A percentile compares a stretch with the other conserved stretches of the same genome.
These are phyloP conservation scores for Sugiyamaella marilandica DNA, from an alignment of 805 yeast species.

Conservation along the genomic window DNA sequence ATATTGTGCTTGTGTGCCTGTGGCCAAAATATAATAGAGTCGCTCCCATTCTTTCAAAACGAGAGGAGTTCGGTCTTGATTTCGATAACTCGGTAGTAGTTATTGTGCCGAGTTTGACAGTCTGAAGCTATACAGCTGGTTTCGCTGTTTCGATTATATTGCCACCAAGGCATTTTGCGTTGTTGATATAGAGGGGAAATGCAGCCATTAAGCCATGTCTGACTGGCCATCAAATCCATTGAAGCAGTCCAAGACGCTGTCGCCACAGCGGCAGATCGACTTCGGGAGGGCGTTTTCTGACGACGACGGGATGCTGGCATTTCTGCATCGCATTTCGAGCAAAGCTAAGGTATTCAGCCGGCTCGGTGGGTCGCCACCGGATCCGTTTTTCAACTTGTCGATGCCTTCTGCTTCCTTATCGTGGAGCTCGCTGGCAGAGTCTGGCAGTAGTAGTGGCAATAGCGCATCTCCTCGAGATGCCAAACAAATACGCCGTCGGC, in stretches of 20 bases:
- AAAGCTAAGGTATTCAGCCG: background rate
- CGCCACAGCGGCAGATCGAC: background rate
- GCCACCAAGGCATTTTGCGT: background rate
- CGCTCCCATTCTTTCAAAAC: too few relatives aligned
- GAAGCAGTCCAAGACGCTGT: background rate
- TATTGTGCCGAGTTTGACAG: background rate
- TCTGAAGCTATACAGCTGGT: background rate
- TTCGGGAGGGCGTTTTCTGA: background rate
- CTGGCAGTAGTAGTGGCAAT: background rate
- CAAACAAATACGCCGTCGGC: background rate
- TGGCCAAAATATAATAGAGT: too few relatives aligned
- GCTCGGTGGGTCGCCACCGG: slow-evolving; percentile 3
- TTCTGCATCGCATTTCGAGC: slow-evolving; percentile 8
- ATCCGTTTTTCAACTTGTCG: background rate
- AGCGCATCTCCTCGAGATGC: background rate
- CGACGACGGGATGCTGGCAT: slow-evolving; percentile 4
- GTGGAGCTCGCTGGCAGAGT: background rate
- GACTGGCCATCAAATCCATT: slow-evolving; percentile 1
- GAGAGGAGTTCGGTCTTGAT: background rate
- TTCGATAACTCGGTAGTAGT: background rate
- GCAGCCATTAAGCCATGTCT: background rate
- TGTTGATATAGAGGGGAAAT: background rate
- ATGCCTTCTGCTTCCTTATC: background rate
- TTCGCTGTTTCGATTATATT: background rate
- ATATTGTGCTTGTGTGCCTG: too few relatives aligned